Evolutionary conservation across 208 protist species (phyloP).

Genomic region (Naegleria fowleri): DNA sequence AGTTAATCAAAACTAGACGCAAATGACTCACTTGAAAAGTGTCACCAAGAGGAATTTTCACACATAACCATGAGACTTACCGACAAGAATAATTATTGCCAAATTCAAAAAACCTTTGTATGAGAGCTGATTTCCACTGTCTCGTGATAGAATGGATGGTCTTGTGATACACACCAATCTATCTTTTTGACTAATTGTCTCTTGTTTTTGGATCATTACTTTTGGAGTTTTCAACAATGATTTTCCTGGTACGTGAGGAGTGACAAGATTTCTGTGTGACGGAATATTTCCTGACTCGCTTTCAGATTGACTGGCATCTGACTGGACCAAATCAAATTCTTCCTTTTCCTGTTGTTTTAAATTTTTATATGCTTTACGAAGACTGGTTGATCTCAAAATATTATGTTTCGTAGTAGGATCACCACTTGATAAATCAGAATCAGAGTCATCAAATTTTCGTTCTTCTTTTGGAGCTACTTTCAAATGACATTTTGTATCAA

Average conservation of each 20-base stretch:
- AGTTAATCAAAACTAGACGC: constrained; percentile 15
- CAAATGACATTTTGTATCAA: too few species aligned
- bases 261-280: background rate
- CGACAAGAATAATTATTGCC: constrained; percentile 24
- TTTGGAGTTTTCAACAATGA: background rate
- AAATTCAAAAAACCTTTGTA: constrained; percentile 31
- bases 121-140: background rate
- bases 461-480: too few species aligned
- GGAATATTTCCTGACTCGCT: background rate
- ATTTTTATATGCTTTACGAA: constrained; percentile 14
- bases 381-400: background rate
- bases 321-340: constrained; percentile 8
- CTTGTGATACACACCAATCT: background rate
- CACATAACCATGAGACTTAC: background rate
- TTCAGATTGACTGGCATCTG: constrained; percentile 17
- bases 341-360: background rate
- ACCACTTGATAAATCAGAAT: background rate
- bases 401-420: background rate
- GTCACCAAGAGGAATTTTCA: background rate
- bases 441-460: background rate
- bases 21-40: constrained; percentile 12
- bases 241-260: background rate
- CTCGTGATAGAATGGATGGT: background rate
- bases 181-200: background rate
- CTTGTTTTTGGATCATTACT: too few species aligned